phyloP scores from a whole-genome alignment of 2,329 filamentous ascomycete species.

The Talaromyces sp. region DNA sequence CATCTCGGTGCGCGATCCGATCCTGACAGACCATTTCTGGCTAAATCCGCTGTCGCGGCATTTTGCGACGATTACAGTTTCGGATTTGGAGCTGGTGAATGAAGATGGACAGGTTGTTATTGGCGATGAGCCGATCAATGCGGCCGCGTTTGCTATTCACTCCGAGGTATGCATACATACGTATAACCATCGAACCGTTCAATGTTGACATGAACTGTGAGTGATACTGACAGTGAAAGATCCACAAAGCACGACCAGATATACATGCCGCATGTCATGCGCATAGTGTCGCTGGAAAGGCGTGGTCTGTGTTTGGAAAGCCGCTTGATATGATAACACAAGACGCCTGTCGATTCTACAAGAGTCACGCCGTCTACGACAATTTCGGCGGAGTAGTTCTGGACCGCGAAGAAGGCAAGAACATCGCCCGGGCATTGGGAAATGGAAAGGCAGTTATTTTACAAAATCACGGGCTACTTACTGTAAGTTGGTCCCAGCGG shows the following conservation, averaged over 20 bases:
- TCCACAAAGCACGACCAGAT: conserved; percentile 18
- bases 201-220: conserved; percentile 4
- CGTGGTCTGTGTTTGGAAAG: conserved; percentile 41
- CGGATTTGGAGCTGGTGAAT: conserved; percentile 39
- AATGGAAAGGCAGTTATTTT: conserved; percentile 47
- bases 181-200: conserved; percentile 11
- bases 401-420: conserved; percentile 45
- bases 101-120: conserved; percentile 36
- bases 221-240: neutral
- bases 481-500: conserved; percentile 22
- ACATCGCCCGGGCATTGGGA: conserved; percentile 45
- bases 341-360: conserved; percentile 38
- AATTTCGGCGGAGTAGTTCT: conserved; percentile 50
- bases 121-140: conserved; percentile 39
- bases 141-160: conserved; percentile 44
- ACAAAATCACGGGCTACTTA: conserved; percentile 52
- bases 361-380: conserved; percentile 34
- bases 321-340: conserved; percentile 45
- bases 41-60: conserved; percentile 41
- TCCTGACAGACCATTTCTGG: conserved; percentile 34
- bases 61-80: conserved; percentile 38
- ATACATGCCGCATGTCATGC: conserved; percentile 40
- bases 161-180: conserved; percentile 40
- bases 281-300: conserved; percentile 43
- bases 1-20: conserved; percentile 37